Evolutionary conservation across 768 basidiomycete genomes (phyloP), one percentile per base, ranked within the genome.

Genomic region (Calocybe gangraenosa): DNA sequence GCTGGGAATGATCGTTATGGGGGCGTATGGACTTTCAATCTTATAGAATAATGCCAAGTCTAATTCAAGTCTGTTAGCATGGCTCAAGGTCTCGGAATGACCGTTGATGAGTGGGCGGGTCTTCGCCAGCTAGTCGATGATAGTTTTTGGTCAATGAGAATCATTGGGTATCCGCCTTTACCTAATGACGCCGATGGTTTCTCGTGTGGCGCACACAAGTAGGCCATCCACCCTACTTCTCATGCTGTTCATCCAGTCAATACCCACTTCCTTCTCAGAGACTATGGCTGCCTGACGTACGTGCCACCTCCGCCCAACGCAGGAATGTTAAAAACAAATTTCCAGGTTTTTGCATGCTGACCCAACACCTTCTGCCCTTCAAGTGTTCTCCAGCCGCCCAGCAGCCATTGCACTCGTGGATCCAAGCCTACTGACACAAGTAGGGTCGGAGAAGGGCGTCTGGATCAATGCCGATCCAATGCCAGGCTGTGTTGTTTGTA

Each of bases 161-260:
- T 85, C 3, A 88, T 95, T 45, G 91, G 91, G 3, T 96, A 96
- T 58, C 93, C 93, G 2, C 89, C 88, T 1, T 74, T 96, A 17
- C 88, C 92, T 0, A 68, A 77, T 22, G 78, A 82, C 37, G 76
- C 88, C 42, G 83, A 90, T 28, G 92, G 92, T 2, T 79, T 87
- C 58, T 92, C 89, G 13, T 95, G 92, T 55, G 92, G 92, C 20
- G 87, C 87, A 19, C 92, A 96, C 67, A 92, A 84, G 90, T 91
- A 57, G 21, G 31, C 34, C 7, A 7, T 22, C 3, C 23, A 34
- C 37, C 48, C 1, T 18, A 40, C 18, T 28, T 28, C 5, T 28
- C 11, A 6, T 28, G 11, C 6, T 28, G n/a, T 11, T 28, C 25
- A 28, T 28, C 25, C 25, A 36, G 18, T 40, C 42, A n/a, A 43